Percentiles rank a stretch among this genome's conserved stretches.
phyloP scores from a whole-genome alignment of 768 basidiomycete genomes.

The Kwoniella bestiolae region DNA sequence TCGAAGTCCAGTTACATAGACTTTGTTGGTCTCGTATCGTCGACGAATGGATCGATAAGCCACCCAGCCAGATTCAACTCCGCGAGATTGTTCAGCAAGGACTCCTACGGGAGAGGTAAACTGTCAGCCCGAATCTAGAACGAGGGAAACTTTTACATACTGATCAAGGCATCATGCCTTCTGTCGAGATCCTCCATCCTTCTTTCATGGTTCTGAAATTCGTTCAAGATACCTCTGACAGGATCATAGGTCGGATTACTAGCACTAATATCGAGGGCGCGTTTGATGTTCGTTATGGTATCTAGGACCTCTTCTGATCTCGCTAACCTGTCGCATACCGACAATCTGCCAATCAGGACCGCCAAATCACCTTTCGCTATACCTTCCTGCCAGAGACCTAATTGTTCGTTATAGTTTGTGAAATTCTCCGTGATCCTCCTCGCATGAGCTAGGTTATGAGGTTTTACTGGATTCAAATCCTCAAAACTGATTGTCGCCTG shows the following conservation, averaged over 20 bases:
- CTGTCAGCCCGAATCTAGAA: background rate
- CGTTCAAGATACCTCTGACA: slow-evolving; percentile 27
- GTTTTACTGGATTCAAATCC: slow-evolving; percentile 23
- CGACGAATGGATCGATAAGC: slow-evolving; percentile 37
- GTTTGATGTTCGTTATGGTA: slow-evolving; percentile 24
- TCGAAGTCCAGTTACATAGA: slow-evolving; percentile 39
- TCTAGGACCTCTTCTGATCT: slow-evolving; percentile 36
- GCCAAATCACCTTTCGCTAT: slow-evolving; percentile 13
- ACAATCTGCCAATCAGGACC: slow-evolving; percentile 34
- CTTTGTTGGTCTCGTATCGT: slow-evolving; percentile 37
- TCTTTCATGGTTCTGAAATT: slow-evolving; percentile 29
- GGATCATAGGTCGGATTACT: slow-evolving; percentile 30
- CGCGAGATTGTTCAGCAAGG: slow-evolving; percentile 13
- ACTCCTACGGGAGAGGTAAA: slow-evolving; percentile 1
- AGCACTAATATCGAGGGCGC: slow-evolving; percentile 29
- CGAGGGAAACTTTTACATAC: slow-evolving; percentile 16
- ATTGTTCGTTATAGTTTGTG: slow-evolving; percentile 21
- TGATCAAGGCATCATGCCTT: slow-evolving; percentile 34
- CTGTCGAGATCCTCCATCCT: slow-evolving; percentile 33
- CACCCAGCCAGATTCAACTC: slow-evolving; percentile 37
- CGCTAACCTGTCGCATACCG: slow-evolving; percentile 36
- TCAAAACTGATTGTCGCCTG: slow-evolving; percentile 36
- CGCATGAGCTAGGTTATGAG: slow-evolving; percentile 24
- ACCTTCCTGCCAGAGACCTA: slow-evolving; percentile 27
- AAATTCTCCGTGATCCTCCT: slow-evolving; percentile 22